Percentiles rank a stretch among this genome's conserved stretches.
These are phyloP conservation scores for Tetrastigma voinierianum DNA, from an alignment of 164 flowering plant genomes.

Conservation along the genomic window DNA sequence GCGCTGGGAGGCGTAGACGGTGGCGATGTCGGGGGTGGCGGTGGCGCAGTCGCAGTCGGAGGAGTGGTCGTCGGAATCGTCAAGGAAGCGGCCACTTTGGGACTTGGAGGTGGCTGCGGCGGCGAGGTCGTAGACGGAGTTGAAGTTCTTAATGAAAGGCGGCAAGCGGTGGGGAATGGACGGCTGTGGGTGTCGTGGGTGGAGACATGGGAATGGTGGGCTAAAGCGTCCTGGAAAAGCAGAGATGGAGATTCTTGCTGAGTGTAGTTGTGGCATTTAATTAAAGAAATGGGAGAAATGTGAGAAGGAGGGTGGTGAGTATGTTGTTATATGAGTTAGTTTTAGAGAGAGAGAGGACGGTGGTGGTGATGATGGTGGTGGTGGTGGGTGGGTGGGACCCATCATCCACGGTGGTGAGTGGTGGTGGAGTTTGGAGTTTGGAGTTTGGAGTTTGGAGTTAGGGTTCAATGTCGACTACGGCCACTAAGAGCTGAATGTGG, in stretches of 20 bases:
- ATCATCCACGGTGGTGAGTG: not conserved
- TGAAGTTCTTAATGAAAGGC: slow-evolving; percentile 18
- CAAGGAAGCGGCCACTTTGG: not conserved
- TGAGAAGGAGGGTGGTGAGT: not conserved
- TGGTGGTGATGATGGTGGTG: not conserved
- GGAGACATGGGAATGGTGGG: slow-evolving; percentile 15
- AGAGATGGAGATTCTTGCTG: slow-evolving; percentile 36
- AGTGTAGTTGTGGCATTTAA: slow-evolving; percentile 22
- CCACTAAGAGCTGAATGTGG: not conserved
- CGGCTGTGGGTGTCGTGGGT: slow-evolving; percentile 17
- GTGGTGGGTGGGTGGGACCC: not conserved
- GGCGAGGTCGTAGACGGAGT: slow-evolving; percentile 37
- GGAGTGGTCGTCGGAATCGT: slow-evolving; percentile 3
- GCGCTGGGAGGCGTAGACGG: slow-evolving; percentile 54
- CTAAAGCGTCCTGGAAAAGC: slow-evolving; percentile 35
- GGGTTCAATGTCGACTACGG: slow-evolving; percentile 6
- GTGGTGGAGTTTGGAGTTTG: not conserved
- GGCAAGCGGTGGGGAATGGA: slow-evolving; percentile 15
- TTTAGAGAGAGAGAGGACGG: slow-evolving; percentile 11
- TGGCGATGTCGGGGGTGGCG: slow-evolving; percentile 36
- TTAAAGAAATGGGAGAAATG: not conserved
- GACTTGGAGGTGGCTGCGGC: slow-evolving; percentile 4
- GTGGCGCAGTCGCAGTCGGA: too few species aligned
- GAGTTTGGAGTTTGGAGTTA: slow-evolving; percentile 1
- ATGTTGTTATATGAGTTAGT: not conserved